Evolutionary conservation across 176 grass and related monocot species (phyloP).

Genomic region (Puya raimondii): DNA sequence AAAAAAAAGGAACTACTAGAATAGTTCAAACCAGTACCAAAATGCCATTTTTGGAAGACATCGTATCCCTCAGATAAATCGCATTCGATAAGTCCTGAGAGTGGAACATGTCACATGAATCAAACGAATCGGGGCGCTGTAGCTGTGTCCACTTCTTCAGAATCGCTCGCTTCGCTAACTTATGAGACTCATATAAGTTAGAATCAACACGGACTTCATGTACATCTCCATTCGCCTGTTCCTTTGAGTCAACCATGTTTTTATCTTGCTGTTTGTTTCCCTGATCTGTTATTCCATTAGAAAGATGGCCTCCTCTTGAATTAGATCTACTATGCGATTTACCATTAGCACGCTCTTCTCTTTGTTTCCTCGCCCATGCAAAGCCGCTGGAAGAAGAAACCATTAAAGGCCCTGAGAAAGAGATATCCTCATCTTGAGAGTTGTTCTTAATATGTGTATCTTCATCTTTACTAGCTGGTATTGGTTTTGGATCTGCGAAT

Average conservation of each 20-base stretch:
- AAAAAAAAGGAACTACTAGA: constrained; percentile 8
- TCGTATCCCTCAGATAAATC: constrained; percentile 32
- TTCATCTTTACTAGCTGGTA: constrained; percentile 31
- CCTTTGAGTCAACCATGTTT: constrained; percentile 26
- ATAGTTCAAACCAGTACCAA: constrained; percentile 32
- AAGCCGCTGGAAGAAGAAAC: constrained; percentile 74
- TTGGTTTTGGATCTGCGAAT: constrained; percentile 39
- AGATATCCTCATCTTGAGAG: constrained; percentile 32
- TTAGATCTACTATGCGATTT: constrained; percentile 44
- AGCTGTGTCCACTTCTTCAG: constrained; percentile 82
- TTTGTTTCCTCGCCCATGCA: constrained; percentile 66
- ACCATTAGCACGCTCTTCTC: constrained; percentile 30
- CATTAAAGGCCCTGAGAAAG: constrained; percentile 66
- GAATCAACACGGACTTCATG: constrained; percentile 17
- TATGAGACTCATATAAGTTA: constrained; percentile 28
- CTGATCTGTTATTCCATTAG: constrained; percentile 12
- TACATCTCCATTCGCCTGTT: constrained; percentile 29
- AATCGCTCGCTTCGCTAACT: constrained; percentile 36
- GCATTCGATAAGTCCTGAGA: constrained; percentile 51
- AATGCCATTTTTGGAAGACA: constrained; percentile 41
- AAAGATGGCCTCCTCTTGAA: constrained; percentile 37
- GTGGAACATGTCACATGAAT: constrained; percentile 43
- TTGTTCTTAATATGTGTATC: constrained; percentile 35
- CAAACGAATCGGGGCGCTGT: constrained; percentile 72
- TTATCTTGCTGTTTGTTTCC: constrained; percentile 26